Percentiles rank a stretch among this genome's conserved stretches.
Evolutionary conservation across 352 stramenopile species (phyloP).

Genomic region (Halophytophthora batemanensis): DNA sequence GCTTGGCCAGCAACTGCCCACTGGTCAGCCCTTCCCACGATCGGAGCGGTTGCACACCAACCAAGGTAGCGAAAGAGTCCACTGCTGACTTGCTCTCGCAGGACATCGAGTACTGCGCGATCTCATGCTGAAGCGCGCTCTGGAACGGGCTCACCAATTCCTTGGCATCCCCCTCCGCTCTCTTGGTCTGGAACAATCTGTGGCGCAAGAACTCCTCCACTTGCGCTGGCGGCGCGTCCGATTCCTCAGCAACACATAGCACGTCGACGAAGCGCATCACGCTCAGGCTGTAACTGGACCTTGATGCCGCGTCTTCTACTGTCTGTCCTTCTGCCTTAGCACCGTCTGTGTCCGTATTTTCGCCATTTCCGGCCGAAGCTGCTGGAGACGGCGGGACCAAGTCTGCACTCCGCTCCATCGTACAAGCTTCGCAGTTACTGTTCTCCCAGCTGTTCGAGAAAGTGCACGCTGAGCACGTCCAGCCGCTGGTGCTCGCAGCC

Average conservation of each 20-base stretch:
- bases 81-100: constrained; percentile 29
- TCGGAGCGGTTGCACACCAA: constrained; percentile 14
- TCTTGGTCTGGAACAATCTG: constrained; percentile 18
- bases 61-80: constrained; percentile 25
- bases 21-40: constrained; percentile 9
- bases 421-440: constrained; percentile 48
- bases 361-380: not conserved
- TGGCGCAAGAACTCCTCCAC: constrained; percentile 30
- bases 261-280: constrained; percentile 37
- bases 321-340: constrained; percentile 9
- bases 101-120: constrained; percentile 21
- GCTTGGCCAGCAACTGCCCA: constrained; percentile 9
- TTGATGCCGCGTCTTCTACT: not conserved
- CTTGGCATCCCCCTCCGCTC: not conserved
- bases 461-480: constrained; percentile 62
- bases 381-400: constrained; percentile 21
- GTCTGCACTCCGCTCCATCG: constrained; percentile 45
- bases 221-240: constrained; percentile 19
- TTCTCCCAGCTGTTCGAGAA: constrained; percentile 62
- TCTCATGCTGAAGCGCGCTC: constrained; percentile 23
- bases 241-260: constrained; percentile 29
- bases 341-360: not conserved
- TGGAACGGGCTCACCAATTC: constrained; percentile 3
- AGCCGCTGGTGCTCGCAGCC: constrained; percentile 24
- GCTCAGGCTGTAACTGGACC: constrained; percentile 17